Evolutionary conservation across 2,329 filamentous ascomycete genomes (phyloP).

Genomic region (Scedosporium minutisporum): DNA sequence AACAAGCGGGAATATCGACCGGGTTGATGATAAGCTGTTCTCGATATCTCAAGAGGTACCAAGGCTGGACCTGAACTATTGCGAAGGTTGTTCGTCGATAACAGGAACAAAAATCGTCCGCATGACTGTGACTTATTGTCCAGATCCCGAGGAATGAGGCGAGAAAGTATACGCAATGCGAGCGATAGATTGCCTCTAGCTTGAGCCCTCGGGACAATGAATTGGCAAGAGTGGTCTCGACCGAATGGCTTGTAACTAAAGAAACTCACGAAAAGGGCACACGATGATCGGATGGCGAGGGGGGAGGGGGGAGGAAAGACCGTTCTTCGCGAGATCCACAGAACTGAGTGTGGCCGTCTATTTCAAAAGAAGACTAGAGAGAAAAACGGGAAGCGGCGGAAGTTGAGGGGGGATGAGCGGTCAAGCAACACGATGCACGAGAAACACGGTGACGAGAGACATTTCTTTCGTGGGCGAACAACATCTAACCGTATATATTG

Average conservation of each 20-base stretch:
- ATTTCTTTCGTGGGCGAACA: background rate
- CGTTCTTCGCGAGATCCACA: background rate
- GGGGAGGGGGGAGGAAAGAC: background rate
- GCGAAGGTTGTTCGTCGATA: too few species aligned
- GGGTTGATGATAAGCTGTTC: too few species aligned
- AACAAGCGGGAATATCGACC: too few species aligned
- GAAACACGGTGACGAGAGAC: background rate
- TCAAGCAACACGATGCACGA: background rate
- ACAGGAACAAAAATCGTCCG: too few species aligned
- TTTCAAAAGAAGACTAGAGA: background rate
- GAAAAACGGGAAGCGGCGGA: background rate
- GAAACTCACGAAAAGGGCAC: background rate
- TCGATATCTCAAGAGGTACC: too few species aligned
- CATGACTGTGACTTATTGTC: too few species aligned
- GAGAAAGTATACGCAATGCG: too few species aligned
- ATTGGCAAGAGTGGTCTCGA: background rate
- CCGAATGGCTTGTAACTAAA: background rate
- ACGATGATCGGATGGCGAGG: background rate
- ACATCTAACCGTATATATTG: background rate
- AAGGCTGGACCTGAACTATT: too few species aligned
- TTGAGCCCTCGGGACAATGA: background rate
- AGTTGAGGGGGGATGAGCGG: background rate
- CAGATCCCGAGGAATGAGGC: too few species aligned
- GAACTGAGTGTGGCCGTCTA: background rate
- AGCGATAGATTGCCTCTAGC: too few species aligned